Evolutionary conservation across 345 rosid genomes (phyloP), one percentile per base, ranked within the genome.

Genomic region (Bruguiera sexangula): DNA sequence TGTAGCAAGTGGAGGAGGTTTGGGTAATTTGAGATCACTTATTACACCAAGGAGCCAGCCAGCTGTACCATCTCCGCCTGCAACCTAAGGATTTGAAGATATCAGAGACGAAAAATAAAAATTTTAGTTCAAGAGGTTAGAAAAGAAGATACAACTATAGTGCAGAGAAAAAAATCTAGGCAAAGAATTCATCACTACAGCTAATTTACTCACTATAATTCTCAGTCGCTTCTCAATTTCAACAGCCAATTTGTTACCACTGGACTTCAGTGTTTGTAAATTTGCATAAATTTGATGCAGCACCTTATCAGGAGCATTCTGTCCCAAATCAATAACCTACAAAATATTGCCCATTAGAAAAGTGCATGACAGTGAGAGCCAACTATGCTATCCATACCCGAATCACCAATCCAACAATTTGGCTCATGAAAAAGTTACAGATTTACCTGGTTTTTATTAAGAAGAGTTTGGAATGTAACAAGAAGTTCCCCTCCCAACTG

Each of bases 31-130:
- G 73, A 89, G 91, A 84, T 89, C 91, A 60, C 82, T 79, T 72
- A 89, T 80, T 30, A 89, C 91, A 53, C 95, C 91, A 31, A 89
- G 89, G 53, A 89, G 82, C 95, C 91, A 89, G 69, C 91, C 75
- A 21, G 91, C 91, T 5, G 95, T 89, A 65, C 95, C 91, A 78
- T 89, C 95, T 52, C 91, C 91, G 24, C 91, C 95, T 13, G 89
- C 95, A 80, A 87, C 91, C 95, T 89, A 70, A 77, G 46, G 26
- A 71, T 26, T 31, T 51, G 51, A 56, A 61, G 26, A 36, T 15
- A 65, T 68, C 66, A 75, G 72, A 75, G 43, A 64, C 6, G 0
- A 55, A 55, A 55, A 2, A n/a, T 55, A n/a, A 22, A 22, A 55
- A 11, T 39, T 11, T 39, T 39, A 10, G 16, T 39, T 9, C 48